These are phyloP conservation scores for Exophiala bonariae DNA, from an alignment of 2,329 filamentous ascomycete species.

Conservation along the genomic window DNA sequence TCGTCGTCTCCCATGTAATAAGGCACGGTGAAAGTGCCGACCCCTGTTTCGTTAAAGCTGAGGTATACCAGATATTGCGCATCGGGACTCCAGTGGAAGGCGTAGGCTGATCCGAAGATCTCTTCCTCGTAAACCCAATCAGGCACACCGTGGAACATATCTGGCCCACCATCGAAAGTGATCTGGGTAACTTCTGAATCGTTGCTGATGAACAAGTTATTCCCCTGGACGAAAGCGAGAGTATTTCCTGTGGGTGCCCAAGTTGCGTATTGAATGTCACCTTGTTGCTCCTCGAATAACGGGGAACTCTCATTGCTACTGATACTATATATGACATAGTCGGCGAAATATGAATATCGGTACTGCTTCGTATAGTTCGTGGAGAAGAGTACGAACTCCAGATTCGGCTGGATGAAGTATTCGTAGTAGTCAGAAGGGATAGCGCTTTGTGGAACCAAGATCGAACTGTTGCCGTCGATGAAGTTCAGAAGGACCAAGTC, in stretches of 20 bases:
- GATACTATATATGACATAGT: conserved; percentile 66
- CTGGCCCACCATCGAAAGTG: conserved; percentile 78
- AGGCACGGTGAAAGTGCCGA: conserved; percentile 64
- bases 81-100: conserved; percentile 92
- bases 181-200: conserved; percentile 62
- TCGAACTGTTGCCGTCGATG: conserved; percentile 55
- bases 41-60: conserved; percentile 77
- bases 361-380: conserved; percentile 69
- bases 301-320: conserved; percentile 55
- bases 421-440: conserved; percentile 57
- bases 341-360: conserved; percentile 66
- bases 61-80: conserved; percentile 87
- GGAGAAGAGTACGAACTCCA: conserved; percentile 60
- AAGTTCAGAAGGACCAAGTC: conserved; percentile 64
- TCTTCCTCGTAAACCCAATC: conserved; percentile 96
- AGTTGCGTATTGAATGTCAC: conserved; percentile 67
- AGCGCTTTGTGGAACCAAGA: conserved; percentile 59
- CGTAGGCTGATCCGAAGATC: conserved; percentile 74
- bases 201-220: conserved; percentile 63
- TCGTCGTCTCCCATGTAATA: conserved; percentile 62
- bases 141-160: conserved; percentile 94
- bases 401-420: conserved; percentile 63
- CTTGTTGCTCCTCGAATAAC: conserved; percentile 59
- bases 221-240: conserved; percentile 68
- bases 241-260: conserved; percentile 59